phyloP scores from a whole-genome alignment of 768 basidiomycete species.

The Trametes cubensis region DNA sequence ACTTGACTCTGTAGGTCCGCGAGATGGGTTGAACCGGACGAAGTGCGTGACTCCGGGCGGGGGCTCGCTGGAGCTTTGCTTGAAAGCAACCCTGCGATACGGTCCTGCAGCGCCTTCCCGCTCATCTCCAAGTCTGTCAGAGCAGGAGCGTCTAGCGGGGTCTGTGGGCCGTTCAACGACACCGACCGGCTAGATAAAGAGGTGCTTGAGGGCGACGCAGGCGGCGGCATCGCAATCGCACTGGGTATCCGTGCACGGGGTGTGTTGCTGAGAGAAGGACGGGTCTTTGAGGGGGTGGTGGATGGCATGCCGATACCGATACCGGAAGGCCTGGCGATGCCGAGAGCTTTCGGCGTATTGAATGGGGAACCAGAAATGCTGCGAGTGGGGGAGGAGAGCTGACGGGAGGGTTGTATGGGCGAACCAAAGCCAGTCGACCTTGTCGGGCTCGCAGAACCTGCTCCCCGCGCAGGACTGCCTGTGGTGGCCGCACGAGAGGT shows the following conservation, averaged over 20 bases:
- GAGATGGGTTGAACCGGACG: slow-evolving; percentile 31
- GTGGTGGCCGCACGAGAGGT: slow-evolving; percentile 44
- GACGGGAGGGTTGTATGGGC: slow-evolving; percentile 27
- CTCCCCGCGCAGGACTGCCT: slow-evolving; percentile 22
- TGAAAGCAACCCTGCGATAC: slow-evolving; percentile 48
- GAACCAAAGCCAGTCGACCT: slow-evolving; percentile 26
- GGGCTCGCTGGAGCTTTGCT: slow-evolving; percentile 37
- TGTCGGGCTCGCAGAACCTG: slow-evolving; percentile 28
- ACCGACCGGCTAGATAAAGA: slow-evolving; percentile 39
- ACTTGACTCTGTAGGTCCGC: slow-evolving; percentile 42
- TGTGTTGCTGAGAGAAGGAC: slow-evolving; percentile 44
- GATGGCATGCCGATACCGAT: slow-evolving; percentile 45
- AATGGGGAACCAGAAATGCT: slow-evolving; percentile 53
- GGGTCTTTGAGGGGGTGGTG: slow-evolving; percentile 42
- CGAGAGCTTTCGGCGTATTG: slow-evolving; percentile 64
- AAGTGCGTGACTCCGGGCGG: slow-evolving; percentile 41
- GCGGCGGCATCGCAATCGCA: slow-evolving; percentile 80
- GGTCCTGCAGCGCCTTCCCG: slow-evolving; percentile 49
- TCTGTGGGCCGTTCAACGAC: slow-evolving; percentile 40
- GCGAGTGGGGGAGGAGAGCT: slow-evolving; percentile 41
- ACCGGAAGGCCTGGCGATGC: slow-evolving; percentile 38
- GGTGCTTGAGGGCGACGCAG: slow-evolving; percentile 57
- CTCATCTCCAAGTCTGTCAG: slow-evolving; percentile 43
- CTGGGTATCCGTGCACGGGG: slow-evolving; percentile 72
- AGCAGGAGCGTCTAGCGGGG: slow-evolving; percentile 17